These are phyloP conservation scores for Spergularia bocconei DNA, from an alignment of 148 eudicot genomes.

Conservation along the genomic window DNA sequence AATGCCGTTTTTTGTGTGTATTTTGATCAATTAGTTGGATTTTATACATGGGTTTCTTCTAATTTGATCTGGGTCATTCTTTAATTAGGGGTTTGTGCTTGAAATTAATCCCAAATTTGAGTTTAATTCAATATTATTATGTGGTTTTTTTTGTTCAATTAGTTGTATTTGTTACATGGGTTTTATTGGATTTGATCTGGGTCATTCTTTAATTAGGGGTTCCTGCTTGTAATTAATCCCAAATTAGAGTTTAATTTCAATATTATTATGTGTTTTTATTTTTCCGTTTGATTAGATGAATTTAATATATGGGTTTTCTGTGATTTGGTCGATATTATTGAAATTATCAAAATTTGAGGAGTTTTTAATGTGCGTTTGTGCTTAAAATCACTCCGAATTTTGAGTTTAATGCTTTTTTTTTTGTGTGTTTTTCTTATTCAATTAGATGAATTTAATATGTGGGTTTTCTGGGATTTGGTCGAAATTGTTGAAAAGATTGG, in stretches of 20 bases:
- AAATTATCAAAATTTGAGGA: not conserved
- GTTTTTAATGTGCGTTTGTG: not conserved
- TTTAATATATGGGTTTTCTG: not conserved
- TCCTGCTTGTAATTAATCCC: not conserved
- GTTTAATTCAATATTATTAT: not conserved
- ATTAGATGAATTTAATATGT: not conserved
- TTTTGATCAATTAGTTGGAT: not conserved
- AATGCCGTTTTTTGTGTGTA: not conserved
- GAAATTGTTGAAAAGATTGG: not conserved
- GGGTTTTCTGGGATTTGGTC: not conserved
- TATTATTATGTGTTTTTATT: not conserved
- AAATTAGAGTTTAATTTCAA: not conserved
- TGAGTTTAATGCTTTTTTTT: not conserved
- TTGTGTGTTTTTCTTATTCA: not conserved
- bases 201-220: not conserved
- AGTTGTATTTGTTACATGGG: too few species aligned
- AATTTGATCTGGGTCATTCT: not conserved
- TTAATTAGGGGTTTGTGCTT: not conserved
- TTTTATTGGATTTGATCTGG: too few species aligned
- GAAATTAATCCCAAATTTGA: not conserved
- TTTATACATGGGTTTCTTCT: not conserved
- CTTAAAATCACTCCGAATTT: not conserved
- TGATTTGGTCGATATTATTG: not conserved
- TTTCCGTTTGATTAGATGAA: not conserved
- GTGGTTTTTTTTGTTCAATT: not conserved